Percentiles rank a stretch among this genome's conserved stretches.
Conservation (phyloP, 169 alveolate genomes). For the Eimeria tenella region DNA sequence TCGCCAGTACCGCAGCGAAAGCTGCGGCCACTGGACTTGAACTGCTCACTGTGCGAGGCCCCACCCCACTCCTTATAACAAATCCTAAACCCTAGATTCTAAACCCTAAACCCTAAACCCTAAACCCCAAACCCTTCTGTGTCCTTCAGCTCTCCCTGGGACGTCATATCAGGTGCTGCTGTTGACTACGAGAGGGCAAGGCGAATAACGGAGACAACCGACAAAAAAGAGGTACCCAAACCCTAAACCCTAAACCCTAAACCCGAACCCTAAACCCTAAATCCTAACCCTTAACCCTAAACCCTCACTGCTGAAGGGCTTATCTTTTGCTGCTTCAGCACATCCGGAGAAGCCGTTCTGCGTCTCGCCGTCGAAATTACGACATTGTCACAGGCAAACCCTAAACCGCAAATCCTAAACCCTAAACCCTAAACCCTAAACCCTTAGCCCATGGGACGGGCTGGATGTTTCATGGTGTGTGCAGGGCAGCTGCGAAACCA, state of each 20-base stretch:
- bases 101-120: slow-evolving; percentile 48
- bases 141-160: slow-evolving; percentile 26
- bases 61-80: no score
- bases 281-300: neutral
- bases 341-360: neutral
- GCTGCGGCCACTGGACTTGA: neutral
- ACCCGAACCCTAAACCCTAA: slow-evolving; percentile 28
- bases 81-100: neutral
- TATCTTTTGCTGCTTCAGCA: neutral
- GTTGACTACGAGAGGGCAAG: slow-evolving; percentile 1
- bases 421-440: neutral
- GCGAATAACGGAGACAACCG: neutral
- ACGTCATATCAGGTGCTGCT: slow-evolving; percentile 6
- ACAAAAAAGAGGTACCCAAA: neutral
- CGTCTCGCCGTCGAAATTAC: neutral
- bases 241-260: slow-evolving; percentile 36
- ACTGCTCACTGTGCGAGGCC: no score
- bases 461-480: no score
- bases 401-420: neutral
- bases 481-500: no score
- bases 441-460: no score
- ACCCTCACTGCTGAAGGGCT: neutral
- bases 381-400: slow-evolving; percentile 52
- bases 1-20: neutral
- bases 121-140: neutral